Evolutionary conservation across 106 monocot species (phyloP).

Genomic region (Gastrodia elata): DNA sequence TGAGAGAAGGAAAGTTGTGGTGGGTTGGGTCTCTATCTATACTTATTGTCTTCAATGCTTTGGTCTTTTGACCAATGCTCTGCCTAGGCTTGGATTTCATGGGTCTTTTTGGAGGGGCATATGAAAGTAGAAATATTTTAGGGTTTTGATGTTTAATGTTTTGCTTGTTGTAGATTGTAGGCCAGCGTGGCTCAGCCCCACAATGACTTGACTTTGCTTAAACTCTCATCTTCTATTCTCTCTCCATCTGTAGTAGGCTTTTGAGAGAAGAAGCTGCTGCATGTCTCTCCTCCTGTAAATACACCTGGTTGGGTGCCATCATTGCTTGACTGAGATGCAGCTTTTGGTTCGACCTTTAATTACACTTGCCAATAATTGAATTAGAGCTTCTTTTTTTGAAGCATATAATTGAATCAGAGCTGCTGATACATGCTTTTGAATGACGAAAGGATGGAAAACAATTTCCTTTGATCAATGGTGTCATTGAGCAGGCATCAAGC

Average conservation of each 20-base stretch:
- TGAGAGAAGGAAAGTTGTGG: not conserved
- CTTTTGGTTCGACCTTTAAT: slow-evolving; percentile 7
- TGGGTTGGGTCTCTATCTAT: slow-evolving; percentile 5
- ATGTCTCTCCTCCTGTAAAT: slow-evolving; percentile 7
- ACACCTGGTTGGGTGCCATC: slow-evolving; percentile 10
- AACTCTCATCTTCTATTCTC: not conserved
- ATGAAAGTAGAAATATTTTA: slow-evolving; percentile 10
- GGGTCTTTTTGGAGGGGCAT: slow-evolving; percentile 5
- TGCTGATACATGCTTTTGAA: too few relatives aligned
- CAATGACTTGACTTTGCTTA: not conserved
- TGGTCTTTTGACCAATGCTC: slow-evolving; percentile 7
- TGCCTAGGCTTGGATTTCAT: not conserved
- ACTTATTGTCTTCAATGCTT: slow-evolving; percentile 9
- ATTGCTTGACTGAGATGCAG: slow-evolving; percentile 8
- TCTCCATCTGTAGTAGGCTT: not conserved
- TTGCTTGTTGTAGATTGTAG: slow-evolving; percentile 2
- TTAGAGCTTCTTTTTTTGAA: not conserved
- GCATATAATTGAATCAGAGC: too few relatives aligned
- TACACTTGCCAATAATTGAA: slow-evolving; percentile 7
- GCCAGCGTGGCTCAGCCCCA: slow-evolving; percentile 2
- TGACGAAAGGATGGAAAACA: too few relatives aligned
- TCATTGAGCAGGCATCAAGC: too few relatives aligned
- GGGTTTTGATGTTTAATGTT: slow-evolving; percentile 6
- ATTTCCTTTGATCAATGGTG: too few relatives aligned
- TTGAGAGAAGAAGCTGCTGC: slow-evolving; percentile 7